Evolutionary conservation across 2,329 filamentous ascomycete species (phyloP), one percentile per base, ranked within the genome.

Genomic region (Aotearoamyces nothofagi): DNA sequence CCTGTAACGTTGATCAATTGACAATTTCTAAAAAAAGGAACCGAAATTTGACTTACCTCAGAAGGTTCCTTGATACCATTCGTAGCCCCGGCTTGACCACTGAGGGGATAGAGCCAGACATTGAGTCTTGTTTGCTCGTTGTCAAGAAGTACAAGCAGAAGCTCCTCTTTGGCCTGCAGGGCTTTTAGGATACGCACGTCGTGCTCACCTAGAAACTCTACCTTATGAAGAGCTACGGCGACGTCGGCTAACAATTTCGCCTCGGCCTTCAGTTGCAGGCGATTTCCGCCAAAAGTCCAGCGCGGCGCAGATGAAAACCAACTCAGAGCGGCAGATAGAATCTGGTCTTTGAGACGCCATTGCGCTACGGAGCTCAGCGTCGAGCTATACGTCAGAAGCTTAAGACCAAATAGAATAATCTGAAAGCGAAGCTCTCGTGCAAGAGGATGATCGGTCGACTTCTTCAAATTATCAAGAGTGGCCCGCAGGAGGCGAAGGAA

Each of bases 241-340:
- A 94, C 74, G 47, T 94, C 84, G 5, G 66, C 65, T 22, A 96
- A 66, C 11, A 93, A 60, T 39, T 78, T 78, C 17, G 83, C 71
- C 54, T 99, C 90, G 0, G 92, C 87, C 58, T 92, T 96, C 29
- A 96, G 62, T 49, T 98, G 90, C 10, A 98, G 58, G 27, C 81
- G 69, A 48, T 94, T 98, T 43, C 87, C 90, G 32, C 90, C 90
- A 53, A 90, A 96, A 0, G 90, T 92, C 87, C 90, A 98, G 40
- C 74, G 71, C 9, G 86, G 82, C 5, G 81, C 61, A 39, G 75
- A 69, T 22, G 65, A 70, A 53, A 98, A 99, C 92, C 92, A 98
- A 36, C 68, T 73, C 17, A 99, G 60, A 9, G 73, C 86, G 16
- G 83, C 84, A 5, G 83, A 86, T 20, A 99, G 53, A 29, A 93